Conservation (phyloP, 2,329 filamentous ascomycete species). For the Ophiosphaerella herpotricha region DNA sequence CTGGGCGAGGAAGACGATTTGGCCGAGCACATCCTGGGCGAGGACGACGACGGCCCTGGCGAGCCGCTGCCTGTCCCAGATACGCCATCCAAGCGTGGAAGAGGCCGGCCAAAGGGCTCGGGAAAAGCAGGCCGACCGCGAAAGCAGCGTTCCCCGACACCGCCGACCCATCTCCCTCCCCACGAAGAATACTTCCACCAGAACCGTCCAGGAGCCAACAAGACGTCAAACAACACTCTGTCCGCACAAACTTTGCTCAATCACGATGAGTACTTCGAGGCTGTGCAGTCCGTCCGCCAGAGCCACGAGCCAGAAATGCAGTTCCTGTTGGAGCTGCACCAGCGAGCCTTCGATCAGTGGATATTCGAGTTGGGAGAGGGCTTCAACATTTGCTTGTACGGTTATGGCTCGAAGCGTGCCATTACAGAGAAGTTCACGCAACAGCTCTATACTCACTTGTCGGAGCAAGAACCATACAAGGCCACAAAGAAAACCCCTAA, state of each 20-base stretch:
- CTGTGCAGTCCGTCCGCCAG: slow-evolving; percentile 67
- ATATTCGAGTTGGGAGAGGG: slow-evolving; percentile 83
- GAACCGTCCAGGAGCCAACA: slow-evolving; percentile 77
- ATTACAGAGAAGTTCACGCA: slow-evolving; percentile 77
- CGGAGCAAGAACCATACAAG: slow-evolving; percentile 30
- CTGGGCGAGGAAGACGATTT: slow-evolving; percentile 70
- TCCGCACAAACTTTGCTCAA: slow-evolving; percentile 75
- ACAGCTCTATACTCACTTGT: slow-evolving; percentile 62
- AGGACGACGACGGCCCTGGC: slow-evolving; percentile 38
- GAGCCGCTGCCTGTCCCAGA: slow-evolving; percentile 51
- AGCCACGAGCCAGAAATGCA: slow-evolving; percentile 71
- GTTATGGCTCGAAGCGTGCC: slow-evolving; percentile 84
- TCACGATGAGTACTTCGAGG: slow-evolving; percentile 87
- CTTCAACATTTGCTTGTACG: slow-evolving; percentile 85
- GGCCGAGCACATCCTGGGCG: slow-evolving; percentile 69
- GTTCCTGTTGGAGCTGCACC: slow-evolving; percentile 75
- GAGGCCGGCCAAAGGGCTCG: slow-evolving; percentile 45
- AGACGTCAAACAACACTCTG: slow-evolving; percentile 86
- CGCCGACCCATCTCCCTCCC: slow-evolving; percentile 78
- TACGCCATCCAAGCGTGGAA: slow-evolving; percentile 60
- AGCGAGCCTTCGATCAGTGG: slow-evolving; percentile 88
- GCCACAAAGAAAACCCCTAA: slow-evolving; percentile 52
- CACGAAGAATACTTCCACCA: slow-evolving; percentile 95
- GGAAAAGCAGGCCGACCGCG: slow-evolving; percentile 57
- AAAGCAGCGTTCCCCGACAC: slow-evolving; percentile 72